Conservation (phyloP, 2,329 filamentous ascomycete species). For the Diaporthe aspalathi region DNA sequence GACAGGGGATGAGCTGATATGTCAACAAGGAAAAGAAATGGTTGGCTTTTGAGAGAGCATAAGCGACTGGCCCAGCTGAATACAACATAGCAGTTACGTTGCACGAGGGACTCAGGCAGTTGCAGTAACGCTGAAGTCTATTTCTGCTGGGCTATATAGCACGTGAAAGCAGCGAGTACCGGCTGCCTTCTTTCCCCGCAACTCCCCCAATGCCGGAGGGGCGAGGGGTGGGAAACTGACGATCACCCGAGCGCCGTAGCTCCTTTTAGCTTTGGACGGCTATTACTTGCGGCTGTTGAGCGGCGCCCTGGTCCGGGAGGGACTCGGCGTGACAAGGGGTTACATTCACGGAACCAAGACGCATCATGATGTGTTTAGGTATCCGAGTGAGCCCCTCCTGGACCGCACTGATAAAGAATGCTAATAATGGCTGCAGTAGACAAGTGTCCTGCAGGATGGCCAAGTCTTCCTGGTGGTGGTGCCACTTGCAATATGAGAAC, state of each 20-base stretch:
- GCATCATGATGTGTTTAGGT: not conserved
- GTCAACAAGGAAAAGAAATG: not conserved
- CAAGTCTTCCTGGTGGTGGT: too few species aligned
- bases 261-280: slow-evolving; percentile 7
- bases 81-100: not conserved
- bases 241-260: slow-evolving; percentile 7
- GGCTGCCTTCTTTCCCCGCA: slow-evolving; percentile 10
- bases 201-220: slow-evolving; percentile 2
- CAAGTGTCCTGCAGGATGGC: not conserved
- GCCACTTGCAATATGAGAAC: too few species aligned
- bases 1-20: not conserved
- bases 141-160: not conserved
- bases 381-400: too few species aligned
- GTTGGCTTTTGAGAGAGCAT: not conserved
- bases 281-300: slow-evolving; percentile 13
- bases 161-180: not conserved
- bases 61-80: not conserved
- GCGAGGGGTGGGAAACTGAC: slow-evolving; percentile 5
- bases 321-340: not conserved
- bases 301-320: not conserved
- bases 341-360: not conserved
- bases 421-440: too few species aligned
- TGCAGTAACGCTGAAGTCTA: slow-evolving; percentile 3
- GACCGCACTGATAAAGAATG: too few species aligned
- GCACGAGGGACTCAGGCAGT: slow-evolving; percentile 1